Percentiles rank a stretch among this genome's conserved stretches.
These are phyloP conservation scores for Lagenaria siceraria DNA, from an alignment of 306 rosid genomes.

Conservation along the genomic window DNA sequence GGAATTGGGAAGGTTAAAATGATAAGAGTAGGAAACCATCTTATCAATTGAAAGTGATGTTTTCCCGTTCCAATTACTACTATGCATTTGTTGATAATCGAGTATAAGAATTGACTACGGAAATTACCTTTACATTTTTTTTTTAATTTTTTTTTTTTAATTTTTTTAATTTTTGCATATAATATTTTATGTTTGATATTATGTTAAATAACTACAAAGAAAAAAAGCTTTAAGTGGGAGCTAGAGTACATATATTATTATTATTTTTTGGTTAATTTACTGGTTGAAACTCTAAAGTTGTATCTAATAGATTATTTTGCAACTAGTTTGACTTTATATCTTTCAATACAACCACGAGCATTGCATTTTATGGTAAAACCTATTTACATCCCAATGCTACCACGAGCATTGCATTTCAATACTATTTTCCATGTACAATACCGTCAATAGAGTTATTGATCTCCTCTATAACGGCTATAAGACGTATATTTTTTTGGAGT, in stretches of 20 bases:
- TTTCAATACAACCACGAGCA: no score
- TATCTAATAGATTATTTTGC: no score
- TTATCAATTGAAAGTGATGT: neutral
- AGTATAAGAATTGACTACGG: neutral
- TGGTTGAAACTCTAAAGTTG: neutral
- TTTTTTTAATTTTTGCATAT: neutral
- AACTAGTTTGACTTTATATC: no score
- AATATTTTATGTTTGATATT: neutral
- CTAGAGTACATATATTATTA: neutral
- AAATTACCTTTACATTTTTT: neutral
- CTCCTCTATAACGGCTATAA: no score
- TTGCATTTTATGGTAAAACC: no score
- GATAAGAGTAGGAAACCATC: slow-evolving; percentile 5
- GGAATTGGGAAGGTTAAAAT: neutral
- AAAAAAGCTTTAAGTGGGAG: neutral
- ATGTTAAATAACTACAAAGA: neutral
- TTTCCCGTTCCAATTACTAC: neutral
- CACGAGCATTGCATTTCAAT: no score
- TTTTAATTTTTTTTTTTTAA: neutral
- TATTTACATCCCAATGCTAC: no score
- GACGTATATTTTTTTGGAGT: no score
- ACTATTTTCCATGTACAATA: no score
- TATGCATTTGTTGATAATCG: neutral
- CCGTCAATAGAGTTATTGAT: no score
- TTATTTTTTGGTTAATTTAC: neutral